Evolutionary conservation across 2,329 filamentous ascomycete species (phyloP), one percentile per base, ranked within the genome.

Genomic region (Lecanicillium sp.): DNA sequence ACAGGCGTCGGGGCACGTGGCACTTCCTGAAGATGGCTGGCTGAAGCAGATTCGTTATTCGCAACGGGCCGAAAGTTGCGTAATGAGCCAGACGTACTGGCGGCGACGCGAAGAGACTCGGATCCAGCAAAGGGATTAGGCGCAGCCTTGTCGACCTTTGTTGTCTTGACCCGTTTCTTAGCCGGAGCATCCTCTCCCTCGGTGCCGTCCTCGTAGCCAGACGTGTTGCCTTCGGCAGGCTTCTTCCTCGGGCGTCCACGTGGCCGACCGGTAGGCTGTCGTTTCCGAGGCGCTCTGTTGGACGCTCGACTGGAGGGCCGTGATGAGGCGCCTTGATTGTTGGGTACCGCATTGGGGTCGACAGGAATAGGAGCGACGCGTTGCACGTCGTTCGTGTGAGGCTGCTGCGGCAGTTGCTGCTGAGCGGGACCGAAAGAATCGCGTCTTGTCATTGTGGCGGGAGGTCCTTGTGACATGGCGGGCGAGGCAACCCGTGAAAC

Each of bases 41-140:
- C 68, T 24, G 60, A 52, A 4, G 70, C 61, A 4, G 64, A 62
- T 15, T 74, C 73, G 21, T 66, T 67, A 3, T 68, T 72, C 20
- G 75, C 73, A 49, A 87, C 76, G 4, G 91, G 91, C 37, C 90
- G 80, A 63, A 95, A 86, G 40, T 84, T 84, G 36, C 91, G 86
- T 50, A 97, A 75, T 5, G 90, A 95, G 35, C 89, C 88, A 37
- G 90, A 86, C 14, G 87, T 95, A 62, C 89, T 95, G 39, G 91
- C 91, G 51, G 87, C 84, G n/a, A 95, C 89, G 41, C 90, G 80
- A 21, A 97, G 72, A 3, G 88, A 94, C 41, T 93, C 89, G 9
- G 83, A 79, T 24, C 82, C 83, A 32, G 84, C 86, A 58, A 96
- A 86, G 19, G 79, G 81, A 52, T 76, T 79, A 55, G 80, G 84